A percentile compares a stretch with the other conserved stretches of the same genome.
Conservation (phyloP, 2,329 filamentous ascomycete genomes). For the Pseudogymnoascus pannorum region DNA sequence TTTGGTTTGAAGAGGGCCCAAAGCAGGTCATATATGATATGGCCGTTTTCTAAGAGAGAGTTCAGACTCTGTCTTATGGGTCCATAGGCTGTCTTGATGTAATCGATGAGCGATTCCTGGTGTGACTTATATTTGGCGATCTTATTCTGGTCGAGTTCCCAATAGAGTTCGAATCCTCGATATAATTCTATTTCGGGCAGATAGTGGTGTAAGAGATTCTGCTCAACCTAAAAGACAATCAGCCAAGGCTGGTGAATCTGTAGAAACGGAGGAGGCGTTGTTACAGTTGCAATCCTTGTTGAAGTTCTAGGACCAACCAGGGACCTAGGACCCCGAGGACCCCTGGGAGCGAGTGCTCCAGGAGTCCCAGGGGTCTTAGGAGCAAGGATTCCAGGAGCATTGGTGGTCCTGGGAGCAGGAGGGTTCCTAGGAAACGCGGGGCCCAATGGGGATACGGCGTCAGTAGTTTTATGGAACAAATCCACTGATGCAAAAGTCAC, state of each 20-base stretch:
- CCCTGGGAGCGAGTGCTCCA: too few relatives aligned
- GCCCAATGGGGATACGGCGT: too few relatives aligned
- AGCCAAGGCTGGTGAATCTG: neutral
- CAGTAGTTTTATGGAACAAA: too few relatives aligned
- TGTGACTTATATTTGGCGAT: conserved; percentile 19
- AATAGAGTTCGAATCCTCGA: neutral
- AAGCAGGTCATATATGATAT: conserved; percentile 12
- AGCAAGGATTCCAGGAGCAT: conserved; percentile 26
- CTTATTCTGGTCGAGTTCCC: neutral
- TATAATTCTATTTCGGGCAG: conserved; percentile 14
- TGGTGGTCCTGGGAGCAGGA: too few relatives aligned
- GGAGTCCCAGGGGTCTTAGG: too few relatives aligned
- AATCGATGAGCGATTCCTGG: neutral
- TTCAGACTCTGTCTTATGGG: neutral
- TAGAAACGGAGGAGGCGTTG: neutral
- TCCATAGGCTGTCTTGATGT: conserved; percentile 7
- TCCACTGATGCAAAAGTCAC: too few relatives aligned
- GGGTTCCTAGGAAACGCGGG: too few relatives aligned
- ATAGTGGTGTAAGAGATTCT: conserved; percentile 16
- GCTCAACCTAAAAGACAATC: conserved; percentile 14
- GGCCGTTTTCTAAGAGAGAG: neutral
- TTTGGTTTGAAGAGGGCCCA: conserved; percentile 11
- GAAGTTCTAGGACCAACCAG: too few relatives aligned
- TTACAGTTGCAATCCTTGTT: too few relatives aligned
- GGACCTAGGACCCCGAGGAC: too few relatives aligned